Evolutionary conservation across 768 basidiomycete species (phyloP).

Genomic region (Phanerochaete carnosa): DNA sequence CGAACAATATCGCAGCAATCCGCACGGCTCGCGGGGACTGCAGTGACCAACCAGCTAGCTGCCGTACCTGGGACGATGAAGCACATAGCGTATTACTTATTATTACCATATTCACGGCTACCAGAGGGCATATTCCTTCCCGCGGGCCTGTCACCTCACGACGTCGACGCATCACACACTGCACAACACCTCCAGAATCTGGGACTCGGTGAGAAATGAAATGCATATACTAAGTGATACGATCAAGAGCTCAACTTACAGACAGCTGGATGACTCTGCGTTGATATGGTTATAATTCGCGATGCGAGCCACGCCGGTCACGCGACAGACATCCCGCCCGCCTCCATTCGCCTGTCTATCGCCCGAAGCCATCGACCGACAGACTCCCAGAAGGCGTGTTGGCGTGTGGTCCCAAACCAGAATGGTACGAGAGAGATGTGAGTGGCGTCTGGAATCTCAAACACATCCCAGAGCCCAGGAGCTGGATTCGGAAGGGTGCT

Average conservation of each 20-base stretch:
- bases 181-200: background rate
- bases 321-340: background rate
- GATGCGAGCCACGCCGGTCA: background rate
- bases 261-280: too few species aligned
- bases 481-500: constrained; percentile 7
- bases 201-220: background rate
- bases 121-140: too few species aligned
- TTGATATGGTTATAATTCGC: too few species aligned
- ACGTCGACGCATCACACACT: background rate
- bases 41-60: background rate
- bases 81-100: background rate
- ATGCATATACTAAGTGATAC: too few species aligned
- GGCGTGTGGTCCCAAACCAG: constrained; percentile 32
- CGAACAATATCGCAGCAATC: background rate
- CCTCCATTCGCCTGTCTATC: constrained; percentile 25
- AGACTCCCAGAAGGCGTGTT: constrained; percentile 38
- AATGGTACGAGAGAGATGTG: constrained; percentile 40
- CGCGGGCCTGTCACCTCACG: too few species aligned
- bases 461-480: constrained; percentile 44
- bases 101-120: too few species aligned
- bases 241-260: too few species aligned
- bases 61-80: background rate
- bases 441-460: constrained; percentile 28
- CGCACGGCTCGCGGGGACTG: background rate
- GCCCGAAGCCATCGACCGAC: constrained; percentile 34